Conservation (phyloP, 306 rosid genomes). For the Acacia crassicarpa region DNA sequence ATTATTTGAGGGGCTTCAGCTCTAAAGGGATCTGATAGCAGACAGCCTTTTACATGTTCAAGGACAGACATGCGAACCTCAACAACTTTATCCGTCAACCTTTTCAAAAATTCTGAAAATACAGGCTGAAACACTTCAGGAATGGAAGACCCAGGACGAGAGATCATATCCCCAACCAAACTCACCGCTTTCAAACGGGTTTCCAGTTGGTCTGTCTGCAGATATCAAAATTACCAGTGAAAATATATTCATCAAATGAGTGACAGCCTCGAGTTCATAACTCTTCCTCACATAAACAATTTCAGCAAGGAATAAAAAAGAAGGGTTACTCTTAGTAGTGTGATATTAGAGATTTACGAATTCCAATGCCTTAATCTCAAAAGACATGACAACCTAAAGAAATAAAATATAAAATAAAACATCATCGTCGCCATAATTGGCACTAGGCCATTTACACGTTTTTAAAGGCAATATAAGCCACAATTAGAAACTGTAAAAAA, state of each 20-base stretch:
- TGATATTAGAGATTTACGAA: conserved; percentile 23
- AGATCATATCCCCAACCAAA: conserved; percentile 81
- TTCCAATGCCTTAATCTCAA: conserved; percentile 12
- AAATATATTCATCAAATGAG: conserved; percentile 29
- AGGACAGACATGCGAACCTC: conserved; percentile 82
- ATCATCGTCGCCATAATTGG: neutral
- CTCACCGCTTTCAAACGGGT: conserved; percentile 87
- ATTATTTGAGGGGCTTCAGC: conserved; percentile 75
- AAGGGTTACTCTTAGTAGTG: conserved; percentile 7
- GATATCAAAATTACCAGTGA: conserved; percentile 37
- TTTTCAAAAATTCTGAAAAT: conserved; percentile 86
- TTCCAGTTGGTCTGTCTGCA: conserved; percentile 90
- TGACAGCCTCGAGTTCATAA: conserved; percentile 4
- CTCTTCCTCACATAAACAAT: conserved; percentile 18
- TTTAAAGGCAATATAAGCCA: conserved; percentile 4
- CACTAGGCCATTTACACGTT: neutral
- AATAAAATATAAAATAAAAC: conserved; percentile 19
- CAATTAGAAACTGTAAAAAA: conserved; percentile 6
- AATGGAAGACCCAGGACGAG: conserved; percentile 66
- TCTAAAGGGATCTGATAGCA: conserved; percentile 75
- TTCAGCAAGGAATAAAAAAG: conserved; percentile 1
- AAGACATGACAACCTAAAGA: conserved; percentile 15
- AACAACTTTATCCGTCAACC: conserved; percentile 75
- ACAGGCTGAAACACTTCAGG: conserved; percentile 80
- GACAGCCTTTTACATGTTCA: conserved; percentile 69